A percentile compares a stretch with the other conserved stretches of the same genome.
phyloP scores from a whole-genome alignment of 371 early-diverging fungal species.

The Mucor sp. region DNA sequence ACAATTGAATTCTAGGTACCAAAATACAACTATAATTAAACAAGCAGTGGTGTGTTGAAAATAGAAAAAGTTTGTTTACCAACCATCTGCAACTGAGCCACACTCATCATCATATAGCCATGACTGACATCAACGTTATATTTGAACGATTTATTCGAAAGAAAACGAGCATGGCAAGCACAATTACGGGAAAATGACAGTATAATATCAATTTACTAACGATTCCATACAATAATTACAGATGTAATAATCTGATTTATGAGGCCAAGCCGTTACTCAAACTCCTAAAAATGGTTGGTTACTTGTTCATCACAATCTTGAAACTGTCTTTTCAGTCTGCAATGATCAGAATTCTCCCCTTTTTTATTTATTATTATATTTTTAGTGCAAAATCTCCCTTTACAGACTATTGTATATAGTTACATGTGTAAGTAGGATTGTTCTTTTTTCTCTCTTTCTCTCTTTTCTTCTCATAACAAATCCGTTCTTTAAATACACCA shows the following conservation, averaged over 20 bases:
- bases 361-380: background rate
- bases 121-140: background rate
- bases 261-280: constrained; percentile 9
- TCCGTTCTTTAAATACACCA: background rate
- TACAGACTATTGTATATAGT: background rate
- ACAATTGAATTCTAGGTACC: background rate
- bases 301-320: background rate
- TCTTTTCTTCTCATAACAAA: background rate
- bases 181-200: background rate
- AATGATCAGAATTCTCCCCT: background rate
- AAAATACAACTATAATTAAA: background rate
- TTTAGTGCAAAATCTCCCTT: constrained; percentile 11
- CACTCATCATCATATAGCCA: background rate
- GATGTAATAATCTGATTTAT: background rate
- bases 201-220: background rate
- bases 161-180: background rate
- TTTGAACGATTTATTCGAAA: background rate
- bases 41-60: background rate
- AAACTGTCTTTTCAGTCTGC: background rate
- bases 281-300: constrained; percentile 4
- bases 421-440: background rate
- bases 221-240: background rate
- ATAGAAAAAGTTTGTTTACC: background rate
- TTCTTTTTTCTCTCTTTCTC: background rate
- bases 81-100: background rate